Evolutionary conservation across 1,284 basidiomycete species (phyloP).

Genomic region (Phlebopus sp.): DNA sequence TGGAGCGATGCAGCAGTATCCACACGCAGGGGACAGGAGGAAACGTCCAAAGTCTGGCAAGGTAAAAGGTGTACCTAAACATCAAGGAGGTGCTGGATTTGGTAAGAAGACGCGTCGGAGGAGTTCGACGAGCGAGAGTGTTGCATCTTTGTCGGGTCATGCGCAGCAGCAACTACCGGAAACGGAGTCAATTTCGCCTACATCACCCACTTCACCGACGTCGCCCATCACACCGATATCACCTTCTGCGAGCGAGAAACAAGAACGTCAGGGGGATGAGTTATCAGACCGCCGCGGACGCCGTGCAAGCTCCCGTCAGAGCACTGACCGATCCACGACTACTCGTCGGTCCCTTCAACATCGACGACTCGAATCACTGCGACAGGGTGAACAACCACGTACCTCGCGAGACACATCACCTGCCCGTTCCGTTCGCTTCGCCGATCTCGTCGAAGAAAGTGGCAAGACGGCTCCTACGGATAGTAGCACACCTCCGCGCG

Average conservation of each 20-base stretch:
- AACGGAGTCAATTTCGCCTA: slow-evolving; percentile 1
- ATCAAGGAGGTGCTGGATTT: background rate
- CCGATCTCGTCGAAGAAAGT: slow-evolving; percentile 20
- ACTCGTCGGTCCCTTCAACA: slow-evolving; percentile 25
- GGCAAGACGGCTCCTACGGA: slow-evolving; percentile 22
- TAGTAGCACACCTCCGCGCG: background rate
- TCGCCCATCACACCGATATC: background rate
- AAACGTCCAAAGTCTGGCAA: slow-evolving; percentile 19
- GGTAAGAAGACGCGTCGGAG: slow-evolving; percentile 12
- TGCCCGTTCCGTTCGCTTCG: slow-evolving; percentile 31
- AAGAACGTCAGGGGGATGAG: slow-evolving; percentile 2
- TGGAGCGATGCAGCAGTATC: background rate
- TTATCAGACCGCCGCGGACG: slow-evolving; percentile 24
- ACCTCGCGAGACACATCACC: slow-evolving; percentile 28
- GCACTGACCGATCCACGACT: slow-evolving; percentile 10
- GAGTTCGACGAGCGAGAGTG: slow-evolving; percentile 15
- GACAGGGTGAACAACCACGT: slow-evolving; percentile 1
- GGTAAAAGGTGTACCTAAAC: slow-evolving; percentile 11
- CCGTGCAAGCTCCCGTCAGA: slow-evolving; percentile 17
- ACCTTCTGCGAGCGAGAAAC: slow-evolving; percentile 3
- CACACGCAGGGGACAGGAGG: slow-evolving; percentile 4
- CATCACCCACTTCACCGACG: background rate
- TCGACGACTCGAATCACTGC: slow-evolving; percentile 31
- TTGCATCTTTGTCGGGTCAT: background rate
- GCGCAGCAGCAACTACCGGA: background rate